Conservation (phyloP, 2,329 filamentous ascomycete genomes). For the Nannizzia gypsea region DNA sequence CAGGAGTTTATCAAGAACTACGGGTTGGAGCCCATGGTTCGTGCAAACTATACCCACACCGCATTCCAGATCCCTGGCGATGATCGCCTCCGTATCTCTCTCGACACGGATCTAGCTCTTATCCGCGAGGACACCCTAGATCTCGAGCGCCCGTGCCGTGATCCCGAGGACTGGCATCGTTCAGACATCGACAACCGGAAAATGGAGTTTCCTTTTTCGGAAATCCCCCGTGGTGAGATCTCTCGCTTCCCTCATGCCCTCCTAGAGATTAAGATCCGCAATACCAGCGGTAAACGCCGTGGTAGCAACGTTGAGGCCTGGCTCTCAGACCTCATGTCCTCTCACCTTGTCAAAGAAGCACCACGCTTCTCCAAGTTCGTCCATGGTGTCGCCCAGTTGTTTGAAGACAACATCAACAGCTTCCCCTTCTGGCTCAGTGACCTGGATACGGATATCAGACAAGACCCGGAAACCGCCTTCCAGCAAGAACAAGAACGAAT, state of each 20-base stretch:
- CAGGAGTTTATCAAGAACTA: slow-evolving; percentile 68
- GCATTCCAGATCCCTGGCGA: slow-evolving; percentile 95
- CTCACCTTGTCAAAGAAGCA: slow-evolving; percentile 79
- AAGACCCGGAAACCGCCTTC: slow-evolving; percentile 80
- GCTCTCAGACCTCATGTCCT: slow-evolving; percentile 84
- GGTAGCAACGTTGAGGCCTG: slow-evolving; percentile 62
- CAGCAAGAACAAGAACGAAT: slow-evolving; percentile 80
- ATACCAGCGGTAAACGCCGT: slow-evolving; percentile 50
- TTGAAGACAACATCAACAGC: slow-evolving; percentile 91
- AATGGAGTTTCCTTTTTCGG: slow-evolving; percentile 77
- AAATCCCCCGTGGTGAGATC: slow-evolving; percentile 82
- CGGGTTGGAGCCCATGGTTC: slow-evolving; percentile 68
- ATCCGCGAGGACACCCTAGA: slow-evolving; percentile 70
- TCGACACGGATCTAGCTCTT: slow-evolving; percentile 84
- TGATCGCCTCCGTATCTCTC: slow-evolving; percentile 76
- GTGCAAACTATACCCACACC: slow-evolving; percentile 86
- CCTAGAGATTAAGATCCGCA: slow-evolving; percentile 85
- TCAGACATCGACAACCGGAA: slow-evolving; percentile 71
- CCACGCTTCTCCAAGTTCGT: slow-evolving; percentile 95
- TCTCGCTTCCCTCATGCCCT: slow-evolving; percentile 82
- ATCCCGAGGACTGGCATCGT: slow-evolving; percentile 82
- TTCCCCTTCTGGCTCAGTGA: slow-evolving; percentile 94
- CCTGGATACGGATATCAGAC: slow-evolving; percentile 84
- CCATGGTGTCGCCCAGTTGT: slow-evolving; percentile 80
- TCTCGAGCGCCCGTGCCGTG: slow-evolving; percentile 69